These are phyloP conservation scores for Agaricus subrufescens DNA, from an alignment of 768 basidiomycete genomes.

Conservation along the genomic window DNA sequence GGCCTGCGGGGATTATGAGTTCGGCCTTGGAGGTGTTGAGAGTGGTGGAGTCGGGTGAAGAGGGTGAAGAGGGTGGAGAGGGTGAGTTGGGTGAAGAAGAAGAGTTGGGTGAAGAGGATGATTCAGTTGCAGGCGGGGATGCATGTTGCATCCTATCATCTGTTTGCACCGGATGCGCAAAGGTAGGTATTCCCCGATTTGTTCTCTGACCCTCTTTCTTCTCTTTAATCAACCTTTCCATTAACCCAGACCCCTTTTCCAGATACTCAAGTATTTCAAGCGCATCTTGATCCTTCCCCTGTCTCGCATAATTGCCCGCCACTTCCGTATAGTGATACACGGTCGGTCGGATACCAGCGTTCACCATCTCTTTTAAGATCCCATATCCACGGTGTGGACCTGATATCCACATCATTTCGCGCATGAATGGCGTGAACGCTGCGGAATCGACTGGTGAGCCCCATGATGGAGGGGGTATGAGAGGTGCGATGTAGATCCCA, in stretches of 20 bases:
- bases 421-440: constrained; percentile 53
- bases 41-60: constrained; percentile 1
- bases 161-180: no score
- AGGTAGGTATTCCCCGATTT: neutral
- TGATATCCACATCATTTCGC: constrained; percentile 26
- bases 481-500: constrained; percentile 15
- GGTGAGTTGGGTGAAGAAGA: no score
- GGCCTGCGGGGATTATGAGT: no score
- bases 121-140: no score
- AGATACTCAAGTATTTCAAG: constrained; percentile 37
- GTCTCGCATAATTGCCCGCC: constrained; percentile 39
- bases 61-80: neutral
- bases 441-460: constrained; percentile 17
- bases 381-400: constrained; percentile 28
- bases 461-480: constrained; percentile 25
- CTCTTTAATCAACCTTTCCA: neutral
- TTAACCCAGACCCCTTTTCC: constrained; percentile 19
- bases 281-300: constrained; percentile 29
- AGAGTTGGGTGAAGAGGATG: no score
- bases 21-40: neutral
- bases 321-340: constrained; percentile 47
- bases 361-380: constrained; percentile 51
- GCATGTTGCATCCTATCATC: no score
- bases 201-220: neutral
- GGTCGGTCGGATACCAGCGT: constrained; percentile 38